A percentile compares a stretch with the other conserved stretches of the same genome.
phyloP scores from a whole-genome alignment of 106 monocot species.

The Acanthochlamys bracteata region DNA sequence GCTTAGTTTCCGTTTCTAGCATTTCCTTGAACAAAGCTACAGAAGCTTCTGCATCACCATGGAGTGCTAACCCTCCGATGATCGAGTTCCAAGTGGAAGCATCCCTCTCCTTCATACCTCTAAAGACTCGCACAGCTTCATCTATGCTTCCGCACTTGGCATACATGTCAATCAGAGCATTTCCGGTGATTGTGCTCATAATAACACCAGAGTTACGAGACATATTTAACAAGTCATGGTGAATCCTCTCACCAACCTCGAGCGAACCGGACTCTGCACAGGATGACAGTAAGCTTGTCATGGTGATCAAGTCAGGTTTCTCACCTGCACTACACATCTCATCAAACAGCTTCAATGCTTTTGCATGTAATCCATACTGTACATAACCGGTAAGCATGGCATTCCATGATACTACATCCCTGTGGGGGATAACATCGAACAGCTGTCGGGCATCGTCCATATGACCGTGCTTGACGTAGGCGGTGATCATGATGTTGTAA shows the following conservation, averaged over 20 bases:
- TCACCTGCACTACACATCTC: conserved; percentile 36
- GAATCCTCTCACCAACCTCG: conserved; percentile 34
- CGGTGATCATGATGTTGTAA: conserved; percentile 77
- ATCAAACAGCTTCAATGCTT: conserved; percentile 48
- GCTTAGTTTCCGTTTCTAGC: conserved; percentile 24
- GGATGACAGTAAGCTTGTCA: conserved; percentile 42
- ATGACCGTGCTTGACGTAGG: conserved; percentile 38
- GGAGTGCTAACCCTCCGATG: conserved; percentile 52
- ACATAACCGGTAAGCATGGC: conserved; percentile 67
- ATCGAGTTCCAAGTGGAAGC: conserved; percentile 69
- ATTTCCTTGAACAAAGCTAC: conserved; percentile 37
- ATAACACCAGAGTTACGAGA: not conserved
- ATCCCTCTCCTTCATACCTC: conserved; percentile 44
- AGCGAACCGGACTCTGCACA: conserved; percentile 47
- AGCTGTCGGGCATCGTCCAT: conserved; percentile 45
- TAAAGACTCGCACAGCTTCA: conserved; percentile 41
- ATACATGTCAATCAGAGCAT: conserved; percentile 77
- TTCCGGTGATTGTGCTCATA: conserved; percentile 21
- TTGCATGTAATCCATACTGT: conserved; percentile 16
- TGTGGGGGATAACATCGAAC: conserved; percentile 34
- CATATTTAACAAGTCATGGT: conserved; percentile 25
- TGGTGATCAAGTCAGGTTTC: conserved; percentile 49
- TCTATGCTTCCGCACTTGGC: conserved; percentile 61
- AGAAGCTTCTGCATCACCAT: conserved; percentile 37
- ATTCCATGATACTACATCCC: conserved; percentile 74